phyloP scores from a whole-genome alignment of 108 stramenopile species.

The Nitzschia palea region DNA sequence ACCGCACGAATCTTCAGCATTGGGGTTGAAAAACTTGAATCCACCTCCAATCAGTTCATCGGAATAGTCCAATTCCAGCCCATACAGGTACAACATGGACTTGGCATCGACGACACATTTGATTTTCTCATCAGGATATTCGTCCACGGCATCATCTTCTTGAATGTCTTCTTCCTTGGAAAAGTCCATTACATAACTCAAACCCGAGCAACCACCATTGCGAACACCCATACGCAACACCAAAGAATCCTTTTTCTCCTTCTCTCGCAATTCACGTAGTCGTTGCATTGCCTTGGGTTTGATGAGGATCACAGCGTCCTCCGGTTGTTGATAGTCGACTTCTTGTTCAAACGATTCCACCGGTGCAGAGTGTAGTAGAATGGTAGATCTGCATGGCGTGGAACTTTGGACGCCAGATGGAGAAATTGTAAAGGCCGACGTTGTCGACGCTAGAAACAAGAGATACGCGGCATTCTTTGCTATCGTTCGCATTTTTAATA shows the following conservation, averaged over 20 bases:
- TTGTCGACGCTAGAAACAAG: too few species aligned
- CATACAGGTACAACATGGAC: slow-evolving; percentile 92
- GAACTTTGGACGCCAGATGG: not conserved
- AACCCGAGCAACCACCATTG: slow-evolving; percentile 92
- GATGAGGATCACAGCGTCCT: slow-evolving; percentile 77
- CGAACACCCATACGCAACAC: slow-evolving; percentile 95
- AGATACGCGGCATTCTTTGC: too few species aligned
- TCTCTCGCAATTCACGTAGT: slow-evolving; percentile 71
- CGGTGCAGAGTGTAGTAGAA: not conserved
- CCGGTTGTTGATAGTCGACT: slow-evolving; percentile 26
- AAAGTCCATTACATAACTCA: slow-evolving; percentile 95
- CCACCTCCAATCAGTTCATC: slow-evolving; percentile 96
- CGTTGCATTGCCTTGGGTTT: slow-evolving; percentile 82
- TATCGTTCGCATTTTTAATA: too few species aligned
- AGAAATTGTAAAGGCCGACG: not conserved
- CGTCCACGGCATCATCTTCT: slow-evolving; percentile 85
- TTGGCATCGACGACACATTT: slow-evolving; percentile 95
- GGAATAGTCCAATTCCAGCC: slow-evolving; percentile 94
- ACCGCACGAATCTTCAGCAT: slow-evolving; percentile 94
- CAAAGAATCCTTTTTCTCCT: slow-evolving; percentile 50
- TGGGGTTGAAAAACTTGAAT: slow-evolving; percentile 96
- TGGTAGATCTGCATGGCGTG: not conserved
- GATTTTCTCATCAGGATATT: slow-evolving; percentile 61
- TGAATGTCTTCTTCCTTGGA: slow-evolving; percentile 69
- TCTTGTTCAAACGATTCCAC: slow-evolving; percentile 3